Conservation (phyloP, 495 filamentous ascomycete species). For the Penicillium manginii region DNA sequence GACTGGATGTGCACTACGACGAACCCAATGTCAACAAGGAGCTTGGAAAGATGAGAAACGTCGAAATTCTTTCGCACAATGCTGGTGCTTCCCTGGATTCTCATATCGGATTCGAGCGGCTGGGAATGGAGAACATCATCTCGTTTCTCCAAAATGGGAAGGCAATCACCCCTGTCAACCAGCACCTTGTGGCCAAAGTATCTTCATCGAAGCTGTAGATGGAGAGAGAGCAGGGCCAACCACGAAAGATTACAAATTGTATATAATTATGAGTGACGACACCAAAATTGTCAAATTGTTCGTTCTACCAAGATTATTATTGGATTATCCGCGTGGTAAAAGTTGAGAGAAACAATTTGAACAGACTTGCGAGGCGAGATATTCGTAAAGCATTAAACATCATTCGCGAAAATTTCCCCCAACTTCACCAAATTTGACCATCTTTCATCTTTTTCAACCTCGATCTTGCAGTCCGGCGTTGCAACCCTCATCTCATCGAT, state of each 20-base stretch:
- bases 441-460: constrained; percentile 27
- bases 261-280: background rate
- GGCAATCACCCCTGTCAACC: constrained; percentile 68
- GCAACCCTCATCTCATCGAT: constrained; percentile 32
- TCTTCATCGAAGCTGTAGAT: constrained; percentile 23
- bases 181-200: constrained; percentile 47
- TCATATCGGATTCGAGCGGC: constrained; percentile 70
- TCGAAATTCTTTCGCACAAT: constrained; percentile 70
- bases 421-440: constrained; percentile 21
- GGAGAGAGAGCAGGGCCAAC: background rate
- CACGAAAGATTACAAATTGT: background rate
- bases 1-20: constrained; percentile 69
- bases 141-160: constrained; percentile 56
- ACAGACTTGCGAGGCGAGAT: too few species aligned
- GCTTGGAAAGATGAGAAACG: constrained; percentile 54
- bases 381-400: background rate
- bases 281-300: background rate
- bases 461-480: constrained; percentile 24
- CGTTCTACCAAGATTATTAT: too few species aligned
- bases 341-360: too few species aligned
- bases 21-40: constrained; percentile 53
- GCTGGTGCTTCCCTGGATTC: constrained; percentile 74
- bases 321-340: too few species aligned
- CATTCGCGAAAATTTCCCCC: constrained; percentile 17
- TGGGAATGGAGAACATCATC: constrained; percentile 74